Evolutionary conservation across 2,329 filamentous ascomycete genomes (phyloP).

Genomic region (Dothidotthia symphoricarpi): DNA sequence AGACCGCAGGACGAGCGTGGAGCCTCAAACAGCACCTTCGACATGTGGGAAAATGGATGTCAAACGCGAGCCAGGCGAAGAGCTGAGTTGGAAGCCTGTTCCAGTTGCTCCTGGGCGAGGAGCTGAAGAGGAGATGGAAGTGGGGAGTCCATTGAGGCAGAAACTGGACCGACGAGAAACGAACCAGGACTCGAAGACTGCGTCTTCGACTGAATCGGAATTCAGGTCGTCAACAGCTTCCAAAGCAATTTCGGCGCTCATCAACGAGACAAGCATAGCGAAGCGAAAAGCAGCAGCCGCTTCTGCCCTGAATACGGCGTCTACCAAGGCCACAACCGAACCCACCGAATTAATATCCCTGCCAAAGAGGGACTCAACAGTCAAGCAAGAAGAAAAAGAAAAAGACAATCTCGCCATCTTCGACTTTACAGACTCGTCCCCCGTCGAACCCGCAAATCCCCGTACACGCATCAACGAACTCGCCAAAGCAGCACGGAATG

Average conservation of each 20-base stretch:
- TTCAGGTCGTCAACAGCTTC: constrained; percentile 30
- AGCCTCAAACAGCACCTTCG: constrained; percentile 20
- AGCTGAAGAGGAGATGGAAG: constrained; percentile 29
- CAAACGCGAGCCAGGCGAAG: constrained; percentile 30
- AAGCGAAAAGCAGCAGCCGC: constrained; percentile 20
- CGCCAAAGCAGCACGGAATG: constrained; percentile 28
- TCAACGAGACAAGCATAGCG: constrained; percentile 28
- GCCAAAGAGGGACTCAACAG: constrained; percentile 10
- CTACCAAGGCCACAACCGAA: constrained; percentile 6
- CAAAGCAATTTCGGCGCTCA: constrained; percentile 36
- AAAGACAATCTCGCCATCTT: constrained; percentile 38
- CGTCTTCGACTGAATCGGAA: constrained; percentile 13
- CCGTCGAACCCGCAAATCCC: constrained; percentile 18
- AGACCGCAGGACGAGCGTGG: constrained; percentile 27
- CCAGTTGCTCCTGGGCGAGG: constrained; percentile 15
- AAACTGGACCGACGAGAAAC: constrained; percentile 30
- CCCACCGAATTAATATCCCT: constrained; percentile 3
- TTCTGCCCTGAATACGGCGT: not conserved
- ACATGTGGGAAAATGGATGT: constrained; percentile 21
- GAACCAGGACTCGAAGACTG: constrained; percentile 17
- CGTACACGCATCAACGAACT: constrained; percentile 28
- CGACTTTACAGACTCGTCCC: constrained; percentile 40
- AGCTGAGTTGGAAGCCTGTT: constrained; percentile 30
- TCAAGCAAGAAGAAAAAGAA: constrained; percentile 4
- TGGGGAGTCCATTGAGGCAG: constrained; percentile 39